A percentile compares a stretch with the other conserved stretches of the same genome.
Conservation (phyloP, 495 filamentous ascomycete species). For the Aspergillus carlsbadensis region DNA sequence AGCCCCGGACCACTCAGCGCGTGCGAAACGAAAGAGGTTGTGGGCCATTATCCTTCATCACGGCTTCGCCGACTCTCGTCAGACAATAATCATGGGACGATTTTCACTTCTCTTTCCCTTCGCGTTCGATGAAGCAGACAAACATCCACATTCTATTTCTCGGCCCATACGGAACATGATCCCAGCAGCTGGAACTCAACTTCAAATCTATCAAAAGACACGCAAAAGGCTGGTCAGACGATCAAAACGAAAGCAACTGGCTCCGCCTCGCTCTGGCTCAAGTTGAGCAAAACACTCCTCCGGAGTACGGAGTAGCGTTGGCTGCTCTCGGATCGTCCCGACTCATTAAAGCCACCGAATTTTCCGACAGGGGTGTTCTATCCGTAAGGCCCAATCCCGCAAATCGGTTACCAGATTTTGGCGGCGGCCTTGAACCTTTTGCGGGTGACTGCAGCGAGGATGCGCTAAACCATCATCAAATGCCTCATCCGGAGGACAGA, state of each 20-base stretch:
- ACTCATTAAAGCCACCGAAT: background rate
- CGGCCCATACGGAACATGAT: background rate
- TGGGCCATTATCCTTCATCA: background rate
- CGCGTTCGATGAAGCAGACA: background rate
- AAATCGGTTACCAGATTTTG: background rate
- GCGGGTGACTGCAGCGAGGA: background rate
- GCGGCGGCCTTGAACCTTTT: background rate
- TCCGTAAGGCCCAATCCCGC: background rate
- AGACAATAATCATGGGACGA: background rate
- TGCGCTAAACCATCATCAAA: background rate
- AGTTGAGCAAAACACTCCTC: background rate
- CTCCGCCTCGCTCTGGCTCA: background rate
- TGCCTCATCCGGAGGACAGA: background rate
- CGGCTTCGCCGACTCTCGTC: background rate
- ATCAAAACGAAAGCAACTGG: too few species aligned
- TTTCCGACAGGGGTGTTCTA: slow-evolving; percentile 1
- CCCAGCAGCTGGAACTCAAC: background rate
- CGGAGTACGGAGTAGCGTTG: background rate
- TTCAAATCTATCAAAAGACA: background rate
- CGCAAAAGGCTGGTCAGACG: too few species aligned
- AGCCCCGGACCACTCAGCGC: background rate
- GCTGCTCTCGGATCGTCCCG: slow-evolving; percentile 2
- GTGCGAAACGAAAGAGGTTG: background rate
- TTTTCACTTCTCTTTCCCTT: background rate
- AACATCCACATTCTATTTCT: background rate